Conservation (phyloP, 78 protist genomes). For the Monosiga brevicollis region DNA sequence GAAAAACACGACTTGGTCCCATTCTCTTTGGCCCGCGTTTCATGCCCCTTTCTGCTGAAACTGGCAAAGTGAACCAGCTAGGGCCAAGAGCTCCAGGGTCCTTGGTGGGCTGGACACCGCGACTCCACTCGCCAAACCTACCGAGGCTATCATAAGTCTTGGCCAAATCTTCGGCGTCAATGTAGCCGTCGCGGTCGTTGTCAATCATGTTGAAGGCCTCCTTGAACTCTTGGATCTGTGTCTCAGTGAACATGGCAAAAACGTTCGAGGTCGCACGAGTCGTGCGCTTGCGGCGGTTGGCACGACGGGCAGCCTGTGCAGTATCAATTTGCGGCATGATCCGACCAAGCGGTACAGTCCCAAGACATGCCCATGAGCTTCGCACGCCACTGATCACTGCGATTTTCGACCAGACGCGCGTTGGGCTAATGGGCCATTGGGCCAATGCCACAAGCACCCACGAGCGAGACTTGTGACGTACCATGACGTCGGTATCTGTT, state of each 20-base stretch:
- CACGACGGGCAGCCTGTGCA: neutral
- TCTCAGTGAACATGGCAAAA: slow-evolving; percentile 38
- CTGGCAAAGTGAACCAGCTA: neutral
- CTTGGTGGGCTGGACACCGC: neutral
- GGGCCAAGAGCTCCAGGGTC: neutral
- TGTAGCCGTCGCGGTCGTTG: slow-evolving; percentile 23
- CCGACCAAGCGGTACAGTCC: too few species aligned
- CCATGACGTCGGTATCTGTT: too few species aligned
- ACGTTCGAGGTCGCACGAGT: slow-evolving; percentile 29
- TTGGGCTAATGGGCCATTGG: too few species aligned
- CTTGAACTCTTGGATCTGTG: slow-evolving; percentile 31
- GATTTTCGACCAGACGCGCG: too few species aligned
- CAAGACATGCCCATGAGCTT: too few species aligned
- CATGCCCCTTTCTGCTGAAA: too few species aligned
- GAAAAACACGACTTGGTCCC: too few species aligned
- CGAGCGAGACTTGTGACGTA: too few species aligned
- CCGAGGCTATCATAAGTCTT: slow-evolving; percentile 15
- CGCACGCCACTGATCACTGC: too few species aligned
- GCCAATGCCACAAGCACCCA: too few species aligned
- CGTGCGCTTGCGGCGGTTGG: slow-evolving; percentile 13
- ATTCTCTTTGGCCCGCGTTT: too few species aligned
- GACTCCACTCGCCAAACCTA: neutral
- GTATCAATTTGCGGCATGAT: too few species aligned
- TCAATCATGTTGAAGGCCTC: slow-evolving; percentile 37
- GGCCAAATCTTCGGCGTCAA: slow-evolving; percentile 54